These are phyloP conservation scores for Lactifluus pinguis DNA, from an alignment of 768 basidiomycete genomes.

Conservation along the genomic window DNA sequence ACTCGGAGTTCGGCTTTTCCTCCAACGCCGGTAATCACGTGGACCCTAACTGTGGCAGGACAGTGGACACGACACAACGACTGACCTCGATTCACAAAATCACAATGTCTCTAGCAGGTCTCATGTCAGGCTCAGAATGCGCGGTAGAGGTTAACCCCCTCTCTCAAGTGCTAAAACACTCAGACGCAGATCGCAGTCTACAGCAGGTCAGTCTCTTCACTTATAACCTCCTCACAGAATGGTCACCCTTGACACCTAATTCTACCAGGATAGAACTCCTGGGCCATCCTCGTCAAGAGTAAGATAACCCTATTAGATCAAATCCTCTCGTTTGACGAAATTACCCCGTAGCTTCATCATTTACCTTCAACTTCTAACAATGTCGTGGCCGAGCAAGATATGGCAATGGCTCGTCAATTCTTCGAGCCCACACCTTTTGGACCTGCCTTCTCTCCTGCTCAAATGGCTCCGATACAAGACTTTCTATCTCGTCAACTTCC, in stretches of 20 bases:
- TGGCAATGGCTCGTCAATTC: constrained; percentile 71
- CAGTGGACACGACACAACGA: no score
- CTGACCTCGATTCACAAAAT: neutral
- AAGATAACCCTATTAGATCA: constrained; percentile 19
- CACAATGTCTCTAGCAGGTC: constrained; percentile 64
- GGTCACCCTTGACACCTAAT: neutral
- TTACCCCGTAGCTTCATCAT: constrained; percentile 52
- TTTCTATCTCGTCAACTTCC: constrained; percentile 23
- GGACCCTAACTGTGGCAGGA: neutral
- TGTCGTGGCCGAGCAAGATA: constrained; percentile 53
- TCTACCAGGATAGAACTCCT: constrained; percentile 56
- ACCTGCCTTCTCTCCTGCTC: constrained; percentile 30
- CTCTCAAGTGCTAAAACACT: constrained; percentile 81
- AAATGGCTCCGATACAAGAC: constrained; percentile 27
- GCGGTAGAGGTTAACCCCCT: constrained; percentile 78
- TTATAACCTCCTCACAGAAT: neutral
- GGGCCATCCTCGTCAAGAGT: constrained; percentile 69
- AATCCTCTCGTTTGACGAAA: neutral
- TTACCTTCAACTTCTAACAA: constrained; percentile 50
- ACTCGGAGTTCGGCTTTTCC: neutral
- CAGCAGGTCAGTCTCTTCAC: constrained; percentile 53
- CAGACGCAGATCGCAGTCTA: constrained; percentile 79
- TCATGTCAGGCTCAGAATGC: constrained; percentile 88
- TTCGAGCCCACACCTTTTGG: constrained; percentile 42
- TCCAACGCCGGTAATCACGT: constrained; percentile 6